phyloP scores from a whole-genome alignment of 495 filamentous ascomycete genomes.

The Xylaria longipes region DNA sequence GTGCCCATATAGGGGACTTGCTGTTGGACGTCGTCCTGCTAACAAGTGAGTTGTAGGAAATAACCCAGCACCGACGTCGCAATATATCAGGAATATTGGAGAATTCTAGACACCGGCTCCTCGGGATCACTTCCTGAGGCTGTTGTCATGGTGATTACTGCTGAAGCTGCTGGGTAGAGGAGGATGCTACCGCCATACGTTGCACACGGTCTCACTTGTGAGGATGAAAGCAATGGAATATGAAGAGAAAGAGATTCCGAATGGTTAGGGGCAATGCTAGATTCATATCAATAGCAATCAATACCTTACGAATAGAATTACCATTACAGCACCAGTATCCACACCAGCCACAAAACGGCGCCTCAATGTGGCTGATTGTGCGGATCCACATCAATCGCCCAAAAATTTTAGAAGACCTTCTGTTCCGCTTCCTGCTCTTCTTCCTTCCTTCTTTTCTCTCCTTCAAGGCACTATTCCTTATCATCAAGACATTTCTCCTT shows the following conservation, averaged over 20 bases:
- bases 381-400: conserved; percentile 1
- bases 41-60: background rate
- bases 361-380: background rate
- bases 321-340: background rate
- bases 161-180: background rate
- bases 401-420: background rate
- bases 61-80: background rate
- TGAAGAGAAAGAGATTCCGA: background rate
- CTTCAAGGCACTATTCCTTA: conserved; percentile 59
- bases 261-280: background rate
- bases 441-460: conserved; percentile 29
- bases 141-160: background rate
- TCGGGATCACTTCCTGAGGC: background rate
- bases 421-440: background rate
- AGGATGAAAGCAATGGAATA: background rate
- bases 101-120: background rate
- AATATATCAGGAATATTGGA: background rate
- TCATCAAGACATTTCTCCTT: conserved; percentile 50
- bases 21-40: background rate
- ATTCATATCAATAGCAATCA: background rate
- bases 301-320: background rate
- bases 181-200: background rate
- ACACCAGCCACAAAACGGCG: background rate
- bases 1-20: background rate
- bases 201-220: background rate